These are phyloP conservation scores for Allomyces macrogynus DNA, from an alignment of 192 early-diverging fungal genomes.

Conservation along the genomic window DNA sequence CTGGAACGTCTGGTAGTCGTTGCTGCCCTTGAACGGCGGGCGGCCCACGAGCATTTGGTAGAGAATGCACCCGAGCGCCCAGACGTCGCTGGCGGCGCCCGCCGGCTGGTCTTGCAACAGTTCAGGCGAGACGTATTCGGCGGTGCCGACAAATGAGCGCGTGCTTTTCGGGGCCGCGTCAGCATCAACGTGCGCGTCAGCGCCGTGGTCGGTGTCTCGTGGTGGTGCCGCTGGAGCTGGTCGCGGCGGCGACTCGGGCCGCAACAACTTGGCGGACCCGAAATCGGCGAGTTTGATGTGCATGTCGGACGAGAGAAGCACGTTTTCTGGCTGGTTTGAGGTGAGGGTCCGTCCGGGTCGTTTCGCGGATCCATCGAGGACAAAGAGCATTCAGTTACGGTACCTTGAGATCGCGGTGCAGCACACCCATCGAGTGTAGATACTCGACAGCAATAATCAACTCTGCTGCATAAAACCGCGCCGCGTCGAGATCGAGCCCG, in stretches of 20 bases:
- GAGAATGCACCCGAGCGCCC: conserved; percentile 76
- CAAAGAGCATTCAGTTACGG: not conserved
- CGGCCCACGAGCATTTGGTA: conserved; percentile 74
- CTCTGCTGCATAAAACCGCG: conserved; percentile 73
- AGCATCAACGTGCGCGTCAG: not conserved
- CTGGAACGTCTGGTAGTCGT: conserved; percentile 95
- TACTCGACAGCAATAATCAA: conserved; percentile 70
- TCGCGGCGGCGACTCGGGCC: not conserved
- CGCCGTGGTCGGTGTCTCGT: too few species aligned
- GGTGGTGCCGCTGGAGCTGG: too few species aligned
- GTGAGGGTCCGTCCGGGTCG: too few species aligned
- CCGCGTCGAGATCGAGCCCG: conserved; percentile 44
- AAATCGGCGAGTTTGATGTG: conserved; percentile 94
- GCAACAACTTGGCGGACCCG: conserved; percentile 70
- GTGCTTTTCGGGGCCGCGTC: not conserved
- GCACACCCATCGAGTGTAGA: conserved; percentile 41
- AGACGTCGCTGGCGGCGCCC: conserved; percentile 55
- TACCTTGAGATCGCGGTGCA: conserved; percentile 1
- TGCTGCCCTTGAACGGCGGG: conserved; percentile 84
- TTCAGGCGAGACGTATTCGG: conserved; percentile 97
- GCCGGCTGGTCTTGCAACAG: conserved; percentile 72
- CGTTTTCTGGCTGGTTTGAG: conserved; percentile 64
- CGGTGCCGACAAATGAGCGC: conserved; percentile 91
- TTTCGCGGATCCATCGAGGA: too few species aligned
- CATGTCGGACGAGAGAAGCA: conserved; percentile 67